Conservation (phyloP, 192 early-diverging fungal species). For the Lunasporangiospora selenospora region DNA sequence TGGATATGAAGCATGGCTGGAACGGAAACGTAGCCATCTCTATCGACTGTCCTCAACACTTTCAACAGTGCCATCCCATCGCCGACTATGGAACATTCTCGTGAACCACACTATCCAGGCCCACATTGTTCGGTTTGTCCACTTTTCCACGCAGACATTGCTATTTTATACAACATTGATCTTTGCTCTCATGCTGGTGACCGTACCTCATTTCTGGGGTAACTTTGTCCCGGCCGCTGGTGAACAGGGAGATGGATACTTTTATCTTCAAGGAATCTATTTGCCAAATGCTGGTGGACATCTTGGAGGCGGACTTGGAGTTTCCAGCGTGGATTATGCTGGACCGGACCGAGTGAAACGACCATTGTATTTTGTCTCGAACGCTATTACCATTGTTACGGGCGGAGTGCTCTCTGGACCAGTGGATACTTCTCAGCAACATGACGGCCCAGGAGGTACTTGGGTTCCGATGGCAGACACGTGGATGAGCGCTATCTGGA, state of each 20-base stretch:
- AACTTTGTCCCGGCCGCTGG: conserved; percentile 41
- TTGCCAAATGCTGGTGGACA: conserved; percentile 27
- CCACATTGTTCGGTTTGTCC: conserved; percentile 38
- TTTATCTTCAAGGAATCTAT: conserved; percentile 44
- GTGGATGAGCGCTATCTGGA: conserved; percentile 53
- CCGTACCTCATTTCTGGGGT: conserved; percentile 33
- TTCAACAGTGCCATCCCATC: conserved; percentile 9
- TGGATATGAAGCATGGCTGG: conserved; percentile 43
- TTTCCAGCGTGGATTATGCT: conserved; percentile 28
- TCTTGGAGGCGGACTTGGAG: conserved; percentile 19
- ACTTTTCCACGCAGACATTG: conserved; percentile 40
- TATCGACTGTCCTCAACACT: conserved; percentile 41
- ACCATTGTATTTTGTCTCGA: conserved; percentile 19
- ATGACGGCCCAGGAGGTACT: conserved; percentile 22
- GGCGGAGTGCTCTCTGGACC: conserved; percentile 13
- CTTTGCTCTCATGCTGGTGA: conserved; percentile 44
- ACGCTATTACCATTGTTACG: conserved; percentile 28
- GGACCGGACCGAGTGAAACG: conserved; percentile 16
- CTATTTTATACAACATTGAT: conserved; percentile 37
- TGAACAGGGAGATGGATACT: conserved; percentile 38
- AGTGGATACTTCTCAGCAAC: background rate
- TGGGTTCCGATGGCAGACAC: conserved; percentile 62
- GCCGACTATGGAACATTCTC: conserved; percentile 31
- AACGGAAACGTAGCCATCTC: conserved; percentile 30
- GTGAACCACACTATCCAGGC: conserved; percentile 47